Base-by-base conservation (phyloP, 2,329 filamentous ascomycete species). In the Cladosporium sp. region DNA sequence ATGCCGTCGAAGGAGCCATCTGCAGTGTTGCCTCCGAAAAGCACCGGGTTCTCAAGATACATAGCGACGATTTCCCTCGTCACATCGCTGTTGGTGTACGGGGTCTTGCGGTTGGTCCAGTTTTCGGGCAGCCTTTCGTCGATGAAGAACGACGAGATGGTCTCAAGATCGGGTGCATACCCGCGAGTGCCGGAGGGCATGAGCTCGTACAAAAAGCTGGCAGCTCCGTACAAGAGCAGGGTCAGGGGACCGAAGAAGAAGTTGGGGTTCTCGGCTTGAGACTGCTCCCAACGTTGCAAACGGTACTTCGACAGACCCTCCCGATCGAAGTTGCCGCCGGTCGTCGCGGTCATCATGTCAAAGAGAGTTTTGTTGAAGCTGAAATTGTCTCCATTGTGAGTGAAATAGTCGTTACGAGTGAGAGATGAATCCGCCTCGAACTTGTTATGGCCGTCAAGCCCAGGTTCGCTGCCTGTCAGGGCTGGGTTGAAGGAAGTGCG, bases 371-470 rank as follows among this genome's bases (percentile, higher is more conserved):
- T 66, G 54, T 74, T 72, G 65, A 74, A 74, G 7, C 46, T 62
- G 61, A 66, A 73, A 49, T 69, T 63, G 55, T 71, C 69, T 6
- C 64, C 66, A 33, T 61, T 58, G 54, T 58, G 53, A 31, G 64
- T 59, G 62, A 71, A 72, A 61, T 64, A 74, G 56, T 74, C 71
- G 49, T 69, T 70, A 16, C 72, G 66, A 3, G 71, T 72, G 11
- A 73, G 63, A 11, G 70, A 73, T 2, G 70, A 61, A 52, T 74
- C 69, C 6, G 59, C 61, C 55, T 74, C 71, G 49, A 73, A 74
- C 60, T 74, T 74, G 60, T 74, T 73, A 60, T 74, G 72, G 31
- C 67, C 71, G 34, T 72, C 67, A 7, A 75, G 64, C 46, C 72
- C 72, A 9, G 70, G 71, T 58, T 74, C 66, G 32, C 58, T 61